Conservation (phyloP, 345 rosid species). For the Melastoma malabathricum region DNA sequence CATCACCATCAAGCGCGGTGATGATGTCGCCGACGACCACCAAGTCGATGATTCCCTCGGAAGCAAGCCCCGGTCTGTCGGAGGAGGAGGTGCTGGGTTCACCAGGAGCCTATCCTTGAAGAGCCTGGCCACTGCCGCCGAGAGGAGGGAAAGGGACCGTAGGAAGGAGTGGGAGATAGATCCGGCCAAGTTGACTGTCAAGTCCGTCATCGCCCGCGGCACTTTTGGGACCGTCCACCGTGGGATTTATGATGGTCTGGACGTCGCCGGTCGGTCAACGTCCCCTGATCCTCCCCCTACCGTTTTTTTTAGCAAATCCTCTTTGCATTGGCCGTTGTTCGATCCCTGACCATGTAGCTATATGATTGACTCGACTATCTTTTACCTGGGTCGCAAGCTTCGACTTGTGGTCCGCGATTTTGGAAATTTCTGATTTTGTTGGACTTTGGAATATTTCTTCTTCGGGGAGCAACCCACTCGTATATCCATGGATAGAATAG, state of each 20-base stretch:
- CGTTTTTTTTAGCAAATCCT: not conserved
- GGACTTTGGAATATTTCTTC: too few species aligned
- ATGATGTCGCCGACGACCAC: constrained; percentile 28
- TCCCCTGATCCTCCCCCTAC: not conserved
- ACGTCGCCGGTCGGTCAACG: constrained; percentile 74
- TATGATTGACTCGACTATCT: too few species aligned
- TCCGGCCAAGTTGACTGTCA: constrained; percentile 74
- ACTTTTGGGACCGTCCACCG: constrained; percentile 98
- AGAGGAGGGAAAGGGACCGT: constrained; percentile 18
- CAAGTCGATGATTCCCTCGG: constrained; percentile 1
- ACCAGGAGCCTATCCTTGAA: not conserved
- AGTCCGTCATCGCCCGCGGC: constrained; percentile 85
- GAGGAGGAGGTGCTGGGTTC: not conserved
- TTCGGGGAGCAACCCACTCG: too few species aligned
- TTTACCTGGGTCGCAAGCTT: too few species aligned
- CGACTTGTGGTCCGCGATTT: too few species aligned
- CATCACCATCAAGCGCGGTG: constrained; percentile 49
- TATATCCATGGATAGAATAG: too few species aligned
- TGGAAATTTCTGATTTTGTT: too few species aligned
- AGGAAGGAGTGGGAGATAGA: constrained; percentile 96
- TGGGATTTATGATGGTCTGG: constrained; percentile 73
- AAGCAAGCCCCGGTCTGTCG: not conserved
- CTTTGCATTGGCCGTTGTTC: not conserved
- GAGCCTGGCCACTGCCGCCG: not conserved
- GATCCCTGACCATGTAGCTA: not conserved